Evolutionary conservation across 805 yeast genomes (phyloP), one percentile per base, ranked within the genome.

Genomic region (Starmerella riodocensis): DNA sequence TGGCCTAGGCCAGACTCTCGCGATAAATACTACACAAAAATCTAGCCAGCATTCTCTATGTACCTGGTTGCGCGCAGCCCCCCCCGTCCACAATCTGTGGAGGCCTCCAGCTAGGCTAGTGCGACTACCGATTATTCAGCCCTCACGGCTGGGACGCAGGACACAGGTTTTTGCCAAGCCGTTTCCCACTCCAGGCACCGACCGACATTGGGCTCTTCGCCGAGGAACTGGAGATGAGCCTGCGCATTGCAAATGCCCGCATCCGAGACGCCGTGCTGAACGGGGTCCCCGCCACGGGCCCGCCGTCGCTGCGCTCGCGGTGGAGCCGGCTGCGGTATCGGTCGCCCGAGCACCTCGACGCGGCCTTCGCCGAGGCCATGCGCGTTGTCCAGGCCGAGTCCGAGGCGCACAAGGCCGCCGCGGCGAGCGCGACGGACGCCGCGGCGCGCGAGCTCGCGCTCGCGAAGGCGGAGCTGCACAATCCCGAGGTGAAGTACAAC

Each of bases 401-500:
- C 20, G 66, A 70, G 39, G 60, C 58, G 26, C 47, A 50, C 24
- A 72, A 74, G 53, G 46, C 55, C 4, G 42, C 62, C 42, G 55
- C 72, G 8, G 49, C 54, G 16, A 48, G 53, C 27, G 18, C 33
- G 34, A n/a, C 57, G 52, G 40, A 48, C 50, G 33, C 47, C 19
- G 34, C 37, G 16, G 21, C 32, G 32, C 31, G 41, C 23, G 43
- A 54, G 46, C 44, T 58, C 40, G 57, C 74, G 20, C 56, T 65
- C 23, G 66, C 73, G 7, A 63, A 70, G 41, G 84, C 94, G 1
- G 93, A 88, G 58, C 53, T 67, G 34, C 58, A 68, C 55, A 83
- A 86, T 57, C 97, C 97, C 13, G 94, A 84, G 59, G 94, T 84
- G 11, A 64, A 73, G 40, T 83, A 71, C 63, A 82, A 78, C 58